A percentile compares a stretch with the other conserved stretches of the same genome.
phyloP scores from a whole-genome alignment of 1,284 basidiomycete genomes.

The Malassezia japonica region DNA sequence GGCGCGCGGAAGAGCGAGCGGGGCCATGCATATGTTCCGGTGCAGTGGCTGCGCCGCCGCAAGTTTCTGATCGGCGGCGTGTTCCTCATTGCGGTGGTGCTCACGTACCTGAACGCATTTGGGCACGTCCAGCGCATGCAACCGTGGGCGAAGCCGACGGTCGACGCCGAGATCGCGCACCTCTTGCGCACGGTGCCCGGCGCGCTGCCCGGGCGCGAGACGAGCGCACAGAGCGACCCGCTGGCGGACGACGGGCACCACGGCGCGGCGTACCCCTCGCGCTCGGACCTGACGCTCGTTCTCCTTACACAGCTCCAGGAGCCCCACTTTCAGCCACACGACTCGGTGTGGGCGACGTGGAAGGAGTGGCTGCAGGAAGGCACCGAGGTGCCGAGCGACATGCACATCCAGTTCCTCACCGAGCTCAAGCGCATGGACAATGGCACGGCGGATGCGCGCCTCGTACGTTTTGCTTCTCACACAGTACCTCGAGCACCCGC shows the following conservation, averaged over 20 bases:
- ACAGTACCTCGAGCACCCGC: slow-evolving; percentile 11
- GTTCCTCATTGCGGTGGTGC: not conserved
- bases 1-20: not conserved
- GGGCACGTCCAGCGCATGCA: not conserved
- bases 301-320: slow-evolving; percentile 6
- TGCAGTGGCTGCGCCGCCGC: slow-evolving; percentile 6
- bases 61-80: not conserved
- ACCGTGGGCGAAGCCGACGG: not conserved
- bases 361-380: not conserved
- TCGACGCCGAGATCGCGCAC: not conserved
- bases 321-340: not conserved
- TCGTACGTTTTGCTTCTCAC: not conserved
- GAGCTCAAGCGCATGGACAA: slow-evolving; percentile 4
- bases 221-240: not conserved
- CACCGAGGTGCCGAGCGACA: not conserved
- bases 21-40: not conserved
- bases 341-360: slow-evolving; percentile 8
- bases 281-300: slow-evolving; percentile 2
- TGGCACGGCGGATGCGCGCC: slow-evolving; percentile 1
- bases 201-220: slow-evolving; percentile 3
- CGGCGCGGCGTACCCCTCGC: slow-evolving; percentile 10
- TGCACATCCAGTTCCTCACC: slow-evolving; percentile 14
- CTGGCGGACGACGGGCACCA: not conserved
- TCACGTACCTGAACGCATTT: not conserved
- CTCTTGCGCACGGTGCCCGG: slow-evolving; percentile 10